Conservation (phyloP, 306 rosid genomes). For the Geum urbanum region DNA sequence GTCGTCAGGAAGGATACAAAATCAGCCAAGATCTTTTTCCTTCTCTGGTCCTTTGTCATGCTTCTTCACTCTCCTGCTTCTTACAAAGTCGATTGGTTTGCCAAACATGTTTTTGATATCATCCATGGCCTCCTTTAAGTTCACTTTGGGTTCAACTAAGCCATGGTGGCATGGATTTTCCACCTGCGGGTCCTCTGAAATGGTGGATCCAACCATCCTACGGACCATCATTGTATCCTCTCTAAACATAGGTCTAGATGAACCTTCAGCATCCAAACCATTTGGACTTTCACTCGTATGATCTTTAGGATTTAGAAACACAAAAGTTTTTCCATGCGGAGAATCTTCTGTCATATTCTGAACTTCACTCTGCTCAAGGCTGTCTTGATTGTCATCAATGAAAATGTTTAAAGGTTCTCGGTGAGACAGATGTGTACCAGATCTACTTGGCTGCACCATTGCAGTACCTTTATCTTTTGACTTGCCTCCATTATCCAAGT, state of each 20-base stretch:
- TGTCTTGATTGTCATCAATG: conserved; percentile 48
- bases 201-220: conserved; percentile 89
- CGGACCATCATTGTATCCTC: conserved; percentile 86
- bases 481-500: conserved; percentile 35
- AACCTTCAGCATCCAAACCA: conserved; percentile 34
- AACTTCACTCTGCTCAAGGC: conserved; percentile 24
- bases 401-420: conserved; percentile 60
- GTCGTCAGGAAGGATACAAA: conserved; percentile 75
- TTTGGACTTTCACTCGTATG: conserved; percentile 41
- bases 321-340: conserved; percentile 38
- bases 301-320: conserved; percentile 63
- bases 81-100: conserved; percentile 77
- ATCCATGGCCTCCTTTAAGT: conserved; percentile 92
- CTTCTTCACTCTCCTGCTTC: conserved; percentile 53
- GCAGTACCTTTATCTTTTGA: conserved; percentile 24
- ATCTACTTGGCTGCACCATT: conserved; percentile 34
- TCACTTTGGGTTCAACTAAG: conserved; percentile 88
- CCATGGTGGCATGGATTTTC: conserved; percentile 97
- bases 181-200: conserved; percentile 71
- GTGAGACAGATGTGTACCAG: conserved; percentile 34
- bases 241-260: conserved; percentile 50
- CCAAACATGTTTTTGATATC: conserved; percentile 98
- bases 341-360: conserved; percentile 37
- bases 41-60: conserved; percentile 46
- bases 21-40: conserved; percentile 50